Conservation (phyloP, 2,329 filamentous ascomycete genomes). For the Trichophaea hybrida region DNA sequence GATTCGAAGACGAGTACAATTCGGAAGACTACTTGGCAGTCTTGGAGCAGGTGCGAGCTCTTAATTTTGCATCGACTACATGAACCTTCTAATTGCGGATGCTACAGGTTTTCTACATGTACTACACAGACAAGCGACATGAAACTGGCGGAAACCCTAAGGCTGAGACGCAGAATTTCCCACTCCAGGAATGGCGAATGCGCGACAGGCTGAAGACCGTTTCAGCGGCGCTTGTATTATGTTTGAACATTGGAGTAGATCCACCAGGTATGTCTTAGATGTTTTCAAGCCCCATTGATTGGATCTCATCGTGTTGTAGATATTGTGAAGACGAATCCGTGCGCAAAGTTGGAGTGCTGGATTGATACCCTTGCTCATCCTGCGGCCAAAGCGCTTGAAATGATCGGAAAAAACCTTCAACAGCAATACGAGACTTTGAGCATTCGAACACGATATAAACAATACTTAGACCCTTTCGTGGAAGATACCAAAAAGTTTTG, state of each 20-base stretch:
- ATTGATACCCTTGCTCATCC: constrained; percentile 74
- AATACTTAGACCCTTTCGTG: constrained; percentile 88
- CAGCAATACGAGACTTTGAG: constrained; percentile 92
- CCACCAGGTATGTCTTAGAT: constrained; percentile 60
- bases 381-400: constrained; percentile 72
- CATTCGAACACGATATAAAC: constrained; percentile 90
- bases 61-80: constrained; percentile 7
- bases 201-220: constrained; percentile 92
- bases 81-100: not conserved
- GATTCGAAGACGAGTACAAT: constrained; percentile 84
- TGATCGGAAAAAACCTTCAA: constrained; percentile 92
- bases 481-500: constrained; percentile 97
- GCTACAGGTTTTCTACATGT: constrained; percentile 91
- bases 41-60: constrained; percentile 55
- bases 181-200: constrained; percentile 92
- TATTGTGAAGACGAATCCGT: constrained; percentile 73
- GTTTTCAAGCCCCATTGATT: not conserved
- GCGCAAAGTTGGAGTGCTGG: constrained; percentile 91
- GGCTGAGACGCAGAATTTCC: constrained; percentile 36
- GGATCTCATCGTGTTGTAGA: constrained; percentile 17
- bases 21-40: constrained; percentile 78
- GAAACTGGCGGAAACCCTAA: constrained; percentile 85
- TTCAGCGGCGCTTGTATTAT: constrained; percentile 83
- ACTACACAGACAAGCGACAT: constrained; percentile 95
- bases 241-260: constrained; percentile 93